A percentile compares a stretch with the other conserved stretches of the same genome.
Evolutionary conservation across 257 asterid species (phyloP).

Genomic region (Solanum chilense): DNA sequence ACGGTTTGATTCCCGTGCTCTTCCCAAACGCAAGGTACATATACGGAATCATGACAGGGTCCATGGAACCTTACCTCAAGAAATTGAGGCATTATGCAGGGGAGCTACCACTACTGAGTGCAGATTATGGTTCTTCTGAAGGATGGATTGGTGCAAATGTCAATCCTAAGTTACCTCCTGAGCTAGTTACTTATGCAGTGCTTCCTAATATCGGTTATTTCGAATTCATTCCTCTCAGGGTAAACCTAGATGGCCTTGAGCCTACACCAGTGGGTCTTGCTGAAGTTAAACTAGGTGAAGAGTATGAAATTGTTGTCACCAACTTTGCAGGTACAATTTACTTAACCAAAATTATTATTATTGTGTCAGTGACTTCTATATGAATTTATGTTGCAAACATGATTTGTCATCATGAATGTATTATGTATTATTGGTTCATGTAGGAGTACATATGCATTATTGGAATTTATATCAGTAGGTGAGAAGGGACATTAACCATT

Average conservation of each 20-base stretch:
- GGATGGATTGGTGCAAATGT: conserved; percentile 93
- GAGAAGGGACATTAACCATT: not conserved
- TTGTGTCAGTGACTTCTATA: not conserved
- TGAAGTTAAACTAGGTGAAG: conserved; percentile 63
- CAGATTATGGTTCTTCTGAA: conserved; percentile 92
- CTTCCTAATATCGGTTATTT: conserved; percentile 82
- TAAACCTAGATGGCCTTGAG: conserved; percentile 15
- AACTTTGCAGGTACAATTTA: conserved; percentile 56
- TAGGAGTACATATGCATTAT: not conserved
- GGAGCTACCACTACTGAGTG: conserved; percentile 61
- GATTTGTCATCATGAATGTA: not conserved
- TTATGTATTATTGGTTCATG: not conserved
- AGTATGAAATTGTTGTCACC: conserved; percentile 74
- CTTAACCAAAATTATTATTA: not conserved
- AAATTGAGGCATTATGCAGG: conserved; percentile 87
- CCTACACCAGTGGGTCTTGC: conserved; percentile 51
- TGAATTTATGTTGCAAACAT: not conserved
- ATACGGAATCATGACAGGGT: conserved; percentile 91
- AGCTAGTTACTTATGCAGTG: conserved; percentile 57
- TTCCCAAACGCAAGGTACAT: conserved; percentile 71
- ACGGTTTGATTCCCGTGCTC: conserved; percentile 55
- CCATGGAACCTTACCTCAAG: conserved; percentile 85
- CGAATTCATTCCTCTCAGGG: conserved; percentile 66
- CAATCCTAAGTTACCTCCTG: conserved; percentile 65
- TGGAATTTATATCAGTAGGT: not conserved